These are phyloP conservation scores for Takashimella tepidaria DNA, from an alignment of 1,284 basidiomycete species.

Conservation along the genomic window DNA sequence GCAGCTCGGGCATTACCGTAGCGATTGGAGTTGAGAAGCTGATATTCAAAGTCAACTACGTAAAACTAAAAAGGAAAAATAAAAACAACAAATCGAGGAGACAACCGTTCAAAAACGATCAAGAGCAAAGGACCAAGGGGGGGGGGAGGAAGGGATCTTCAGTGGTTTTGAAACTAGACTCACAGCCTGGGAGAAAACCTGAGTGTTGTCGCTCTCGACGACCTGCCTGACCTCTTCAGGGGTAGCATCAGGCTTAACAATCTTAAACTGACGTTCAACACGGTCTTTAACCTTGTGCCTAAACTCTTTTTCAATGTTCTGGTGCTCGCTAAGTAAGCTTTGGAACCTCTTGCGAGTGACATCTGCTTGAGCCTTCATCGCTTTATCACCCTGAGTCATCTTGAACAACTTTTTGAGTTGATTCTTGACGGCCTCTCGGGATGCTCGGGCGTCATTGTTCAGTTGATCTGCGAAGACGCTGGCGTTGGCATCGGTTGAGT, in stretches of 20 bases:
- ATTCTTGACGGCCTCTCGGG: constrained; percentile 68
- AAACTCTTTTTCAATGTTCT: constrained; percentile 88
- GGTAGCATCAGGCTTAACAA: constrained; percentile 88
- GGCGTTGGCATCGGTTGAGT: constrained; percentile 41
- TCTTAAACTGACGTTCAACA: constrained; percentile 93
- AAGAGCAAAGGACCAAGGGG: no score
- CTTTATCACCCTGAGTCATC: constrained; percentile 68
- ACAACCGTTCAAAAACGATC: no score
- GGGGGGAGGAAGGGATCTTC: no score
- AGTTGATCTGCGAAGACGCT: constrained; percentile 58
- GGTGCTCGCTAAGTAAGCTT: constrained; percentile 55
- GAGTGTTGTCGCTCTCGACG: constrained; percentile 69
- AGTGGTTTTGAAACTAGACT: constrained; percentile 29
- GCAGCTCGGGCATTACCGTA: constrained; percentile 80
- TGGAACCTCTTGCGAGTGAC: constrained; percentile 50
- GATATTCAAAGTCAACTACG: no score
- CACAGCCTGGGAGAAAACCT: constrained; percentile 85
- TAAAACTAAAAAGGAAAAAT: no score
- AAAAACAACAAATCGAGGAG: no score
- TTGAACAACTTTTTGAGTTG: constrained; percentile 74
- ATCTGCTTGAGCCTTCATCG: constrained; percentile 72
- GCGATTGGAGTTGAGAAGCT: constrained; percentile 76
- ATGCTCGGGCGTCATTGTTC: constrained; percentile 68
- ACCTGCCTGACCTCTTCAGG: constrained; percentile 73
- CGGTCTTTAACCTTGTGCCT: constrained; percentile 89